A percentile compares a stretch with the other conserved stretches of the same genome.
Conservation (phyloP, 768 basidiomycete species). For the Asterophora lycoperdoides region DNA sequence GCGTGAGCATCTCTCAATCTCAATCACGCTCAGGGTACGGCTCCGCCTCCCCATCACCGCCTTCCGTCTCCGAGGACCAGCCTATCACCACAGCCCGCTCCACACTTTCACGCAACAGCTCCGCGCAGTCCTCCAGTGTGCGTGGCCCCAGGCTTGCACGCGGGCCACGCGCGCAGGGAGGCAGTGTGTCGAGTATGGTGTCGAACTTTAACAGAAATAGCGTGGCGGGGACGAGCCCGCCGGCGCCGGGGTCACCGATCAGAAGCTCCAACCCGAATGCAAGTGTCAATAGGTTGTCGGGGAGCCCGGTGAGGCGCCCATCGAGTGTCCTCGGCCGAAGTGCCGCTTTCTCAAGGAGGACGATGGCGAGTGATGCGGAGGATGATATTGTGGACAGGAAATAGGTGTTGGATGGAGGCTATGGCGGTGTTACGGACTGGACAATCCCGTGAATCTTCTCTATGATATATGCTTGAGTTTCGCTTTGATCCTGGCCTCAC, state of each 20-base stretch:
- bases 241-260: slow-evolving; percentile 23
- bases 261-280: slow-evolving; percentile 20
- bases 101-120: slow-evolving; percentile 45
- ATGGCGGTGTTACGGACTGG: not conserved
- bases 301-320: slow-evolving; percentile 40
- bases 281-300: slow-evolving; percentile 41
- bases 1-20: slow-evolving; percentile 16
- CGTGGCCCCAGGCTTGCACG: slow-evolving; percentile 51
- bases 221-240: slow-evolving; percentile 28
- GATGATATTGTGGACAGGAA: slow-evolving; percentile 54
- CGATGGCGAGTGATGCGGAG: slow-evolving; percentile 82
- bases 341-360: slow-evolving; percentile 61
- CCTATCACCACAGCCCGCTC: slow-evolving; percentile 34
- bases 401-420: not conserved
- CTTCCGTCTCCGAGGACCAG: slow-evolving; percentile 29
- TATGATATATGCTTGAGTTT: slow-evolving; percentile 10
- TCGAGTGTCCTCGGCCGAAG: slow-evolving; percentile 48
- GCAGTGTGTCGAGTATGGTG: slow-evolving; percentile 52
- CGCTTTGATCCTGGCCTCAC: not conserved
- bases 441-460: not conserved
- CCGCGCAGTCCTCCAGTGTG: slow-evolving; percentile 31
- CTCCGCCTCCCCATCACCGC: slow-evolving; percentile 41
- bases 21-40: no score
- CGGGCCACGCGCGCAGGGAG: slow-evolving; percentile 38
- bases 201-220: slow-evolving; percentile 53